Evolutionary conservation across 352 stramenopile species (phyloP), one percentile per base, ranked within the genome.

Genomic region (Peronospora farinosa): DNA sequence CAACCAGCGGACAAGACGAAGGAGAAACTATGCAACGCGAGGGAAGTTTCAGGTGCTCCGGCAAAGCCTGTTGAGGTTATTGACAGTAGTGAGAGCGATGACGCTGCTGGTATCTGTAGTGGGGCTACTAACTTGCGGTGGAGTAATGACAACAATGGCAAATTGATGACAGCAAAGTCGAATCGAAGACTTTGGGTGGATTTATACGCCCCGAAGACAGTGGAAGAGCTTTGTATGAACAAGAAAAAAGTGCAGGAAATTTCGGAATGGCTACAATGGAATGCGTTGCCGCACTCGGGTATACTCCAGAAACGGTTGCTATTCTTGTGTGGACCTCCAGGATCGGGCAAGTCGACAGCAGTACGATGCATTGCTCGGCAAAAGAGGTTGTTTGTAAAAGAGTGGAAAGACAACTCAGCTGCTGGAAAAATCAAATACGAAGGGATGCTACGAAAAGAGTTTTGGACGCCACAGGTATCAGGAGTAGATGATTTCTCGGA

Each of bases 211-310:
- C 75, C 78, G 0, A 57, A 63, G 15, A 60, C 48, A 3, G 59
- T 84, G 5, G 73, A 84, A n/a, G 71, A 94, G 0, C 55, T 94
- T 2, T 88, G 78, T 44, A 64, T 94, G 15, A 84, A 88, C 52
- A 88, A 86, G 60, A 90, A 89, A 45, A 94, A 94, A 57, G 51
- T 82, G 8, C 65, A 84, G 27, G 78, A 91, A 49, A 67, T 94
- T 0, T 68, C 58, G 9, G 67, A 75, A 7, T 94, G 83, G 83
- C 36, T 94, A 0, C 31, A 51, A 7, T 32, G 31, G 2, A 78
- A 78, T 41, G 50, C 69, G 17, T 40, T 38, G 8, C 40, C 44
- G 67, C 30, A 28, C 5, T 13, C 63, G 9, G 25, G 30, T 30
- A 36, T 40, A 10, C 45, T 57, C n/a, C 54, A 66, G 35, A 74